These are phyloP conservation scores for Candida tetrigidarum DNA, from an alignment of 1,139 yeast genomes.

Conservation along the genomic window DNA sequence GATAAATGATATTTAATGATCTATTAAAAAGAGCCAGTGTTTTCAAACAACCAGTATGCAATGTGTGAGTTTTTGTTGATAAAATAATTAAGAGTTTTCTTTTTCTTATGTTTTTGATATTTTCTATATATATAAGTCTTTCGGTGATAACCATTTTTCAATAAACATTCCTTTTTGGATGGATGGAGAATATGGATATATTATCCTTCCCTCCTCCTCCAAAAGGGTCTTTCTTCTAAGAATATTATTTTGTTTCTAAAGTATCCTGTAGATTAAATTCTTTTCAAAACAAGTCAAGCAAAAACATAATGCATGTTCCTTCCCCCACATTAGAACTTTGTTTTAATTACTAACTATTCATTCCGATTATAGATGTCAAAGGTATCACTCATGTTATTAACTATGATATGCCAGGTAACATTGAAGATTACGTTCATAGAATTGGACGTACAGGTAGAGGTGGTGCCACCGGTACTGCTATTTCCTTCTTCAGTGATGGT, in stretches of 20 bases:
- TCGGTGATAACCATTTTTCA: neutral
- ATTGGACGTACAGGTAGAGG: constrained; percentile 99
- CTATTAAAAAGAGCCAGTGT: neutral
- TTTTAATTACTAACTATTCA: constrained; percentile 31
- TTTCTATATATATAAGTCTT: constrained; percentile 5
- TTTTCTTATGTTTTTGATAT: constrained; percentile 3
- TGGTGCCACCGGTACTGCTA: constrained; percentile 93
- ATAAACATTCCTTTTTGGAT: neutral
- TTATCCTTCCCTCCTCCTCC: too few species aligned
- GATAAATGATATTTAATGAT: neutral
- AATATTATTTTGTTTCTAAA: neutral
- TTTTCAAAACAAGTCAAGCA: neutral
- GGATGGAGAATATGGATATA: too few species aligned
- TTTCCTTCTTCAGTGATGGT: constrained; percentile 90
- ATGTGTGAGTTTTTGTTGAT: neutral
- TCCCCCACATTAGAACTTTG: neutral
- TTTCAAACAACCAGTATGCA: too few species aligned
- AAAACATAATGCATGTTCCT: neutral
- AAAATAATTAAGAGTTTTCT: constrained; percentile 4
- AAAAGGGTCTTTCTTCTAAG: neutral
- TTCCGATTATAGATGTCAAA: constrained; percentile 82
- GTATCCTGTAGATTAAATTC: constrained; percentile 13
- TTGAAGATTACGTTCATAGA: constrained; percentile 96
- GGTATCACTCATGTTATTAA: constrained; percentile 93
- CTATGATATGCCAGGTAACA: constrained; percentile 97